These are phyloP conservation scores for Breynia disticha DNA, from an alignment of 441 rosid species.

Conservation along the genomic window DNA sequence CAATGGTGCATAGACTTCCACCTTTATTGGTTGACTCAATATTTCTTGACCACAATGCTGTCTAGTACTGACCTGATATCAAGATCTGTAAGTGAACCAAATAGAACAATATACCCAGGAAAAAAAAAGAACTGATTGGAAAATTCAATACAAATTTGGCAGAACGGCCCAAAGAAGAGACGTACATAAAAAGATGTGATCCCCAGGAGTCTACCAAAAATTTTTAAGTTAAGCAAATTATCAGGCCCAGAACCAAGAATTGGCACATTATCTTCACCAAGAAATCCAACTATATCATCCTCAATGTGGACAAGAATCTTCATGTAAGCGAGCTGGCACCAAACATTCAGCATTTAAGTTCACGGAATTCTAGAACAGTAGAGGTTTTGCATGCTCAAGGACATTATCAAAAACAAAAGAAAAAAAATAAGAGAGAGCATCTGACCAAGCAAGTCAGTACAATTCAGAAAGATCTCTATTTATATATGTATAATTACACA, in stretches of 20 bases:
- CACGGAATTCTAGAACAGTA: not conserved
- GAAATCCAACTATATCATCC: conserved; percentile 60
- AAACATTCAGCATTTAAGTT: conserved; percentile 11
- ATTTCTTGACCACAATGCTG: conserved; percentile 73
- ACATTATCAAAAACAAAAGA: too few species aligned
- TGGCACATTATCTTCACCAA: conserved; percentile 28
- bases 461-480: too few species aligned
- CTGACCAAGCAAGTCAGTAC: too few species aligned
- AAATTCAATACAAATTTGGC: not conserved
- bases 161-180: conserved; percentile 16
- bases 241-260: conserved; percentile 35
- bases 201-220: conserved; percentile 68
- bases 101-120: conserved; percentile 12
- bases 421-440: too few species aligned
- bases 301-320: conserved; percentile 63
- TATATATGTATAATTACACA: too few species aligned
- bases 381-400: too few species aligned
- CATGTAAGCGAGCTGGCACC: conserved; percentile 77
- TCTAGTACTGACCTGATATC: conserved; percentile 66
- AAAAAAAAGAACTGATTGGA: conserved; percentile 6
- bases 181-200: conserved; percentile 75
- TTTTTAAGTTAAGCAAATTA: conserved; percentile 38
- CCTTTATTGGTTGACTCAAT: conserved; percentile 61
- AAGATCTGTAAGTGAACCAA: conserved; percentile 19
- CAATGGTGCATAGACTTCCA: conserved; percentile 83